These are phyloP conservation scores for Hibiscus tridactylites DNA, from an alignment of 345 rosid species.

Conservation along the genomic window DNA sequence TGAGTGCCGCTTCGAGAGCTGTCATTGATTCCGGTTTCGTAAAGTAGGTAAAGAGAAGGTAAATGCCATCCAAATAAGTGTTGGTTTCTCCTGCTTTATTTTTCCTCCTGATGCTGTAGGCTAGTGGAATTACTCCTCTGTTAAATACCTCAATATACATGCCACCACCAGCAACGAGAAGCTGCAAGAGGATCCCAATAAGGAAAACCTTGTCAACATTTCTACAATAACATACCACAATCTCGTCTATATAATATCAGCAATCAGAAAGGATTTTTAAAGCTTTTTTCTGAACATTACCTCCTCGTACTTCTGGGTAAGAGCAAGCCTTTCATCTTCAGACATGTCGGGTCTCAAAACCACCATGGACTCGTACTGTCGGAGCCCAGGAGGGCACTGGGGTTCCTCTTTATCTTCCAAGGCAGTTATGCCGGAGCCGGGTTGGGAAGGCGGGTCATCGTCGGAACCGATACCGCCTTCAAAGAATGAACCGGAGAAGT, in stretches of 20 bases:
- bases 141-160: conserved; percentile 94
- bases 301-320: conserved; percentile 97
- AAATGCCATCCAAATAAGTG: conserved; percentile 83
- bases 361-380: conserved; percentile 79
- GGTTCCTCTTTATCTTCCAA: conserved; percentile 72
- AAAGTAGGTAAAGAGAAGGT: conserved; percentile 80
- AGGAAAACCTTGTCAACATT: background rate
- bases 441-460: conserved; percentile 47
- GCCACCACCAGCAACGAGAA: conserved; percentile 97
- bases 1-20: conserved; percentile 41
- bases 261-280: background rate
- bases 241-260: background rate
- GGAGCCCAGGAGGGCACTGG: conserved; percentile 88
- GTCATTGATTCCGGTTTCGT: conserved; percentile 71
- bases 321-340: conserved; percentile 79
- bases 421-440: conserved; percentile 41
- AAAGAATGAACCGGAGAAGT: conserved; percentile 72
- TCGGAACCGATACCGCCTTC: conserved; percentile 63
- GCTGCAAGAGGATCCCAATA: conserved; percentile 27
- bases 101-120: conserved; percentile 79
- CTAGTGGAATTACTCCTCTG: conserved; percentile 88
- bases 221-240: background rate
- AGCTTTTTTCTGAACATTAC: conserved; percentile 24
- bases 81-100: conserved; percentile 81
- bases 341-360: conserved; percentile 95